These are phyloP conservation scores for Dianthus caryophyllus DNA, from an alignment of 148 eudicot species.

Conservation along the genomic window DNA sequence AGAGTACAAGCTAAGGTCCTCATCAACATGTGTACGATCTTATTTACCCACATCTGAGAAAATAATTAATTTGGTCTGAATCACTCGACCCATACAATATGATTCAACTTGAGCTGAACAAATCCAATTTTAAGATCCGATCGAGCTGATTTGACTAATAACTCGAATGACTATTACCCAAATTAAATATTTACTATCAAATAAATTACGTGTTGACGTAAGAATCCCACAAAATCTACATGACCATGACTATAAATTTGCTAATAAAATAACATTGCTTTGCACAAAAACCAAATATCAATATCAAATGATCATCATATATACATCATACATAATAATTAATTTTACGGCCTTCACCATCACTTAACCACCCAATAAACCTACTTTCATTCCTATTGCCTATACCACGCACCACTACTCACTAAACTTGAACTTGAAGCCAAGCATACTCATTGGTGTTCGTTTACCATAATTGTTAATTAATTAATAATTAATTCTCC, in stretches of 20 bases:
- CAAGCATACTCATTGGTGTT: conserved; percentile 27
- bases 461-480: neutral
- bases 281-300: conserved; percentile 6
- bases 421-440: conserved; percentile 25
- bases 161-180: too few species aligned
- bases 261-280: conserved; percentile 3
- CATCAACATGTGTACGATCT: too few species aligned
- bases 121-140: too few species aligned
- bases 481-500: neutral
- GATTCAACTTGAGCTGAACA: too few species aligned
- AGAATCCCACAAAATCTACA: neutral
- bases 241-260: neutral
- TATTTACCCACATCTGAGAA: too few species aligned
- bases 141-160: too few species aligned
- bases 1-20: too few species aligned
- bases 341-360: neutral
- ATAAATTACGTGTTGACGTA: conserved; percentile 2
- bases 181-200: too few species aligned
- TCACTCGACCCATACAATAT: too few species aligned
- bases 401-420: neutral
- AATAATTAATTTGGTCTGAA: too few species aligned
- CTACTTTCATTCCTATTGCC: conserved; percentile 6
- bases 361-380: conserved; percentile 17
- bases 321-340: neutral
- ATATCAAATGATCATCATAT: conserved; percentile 7